Base-by-base conservation (phyloP, 768 basidiomycete species). In the Paxillus involutus region DNA sequence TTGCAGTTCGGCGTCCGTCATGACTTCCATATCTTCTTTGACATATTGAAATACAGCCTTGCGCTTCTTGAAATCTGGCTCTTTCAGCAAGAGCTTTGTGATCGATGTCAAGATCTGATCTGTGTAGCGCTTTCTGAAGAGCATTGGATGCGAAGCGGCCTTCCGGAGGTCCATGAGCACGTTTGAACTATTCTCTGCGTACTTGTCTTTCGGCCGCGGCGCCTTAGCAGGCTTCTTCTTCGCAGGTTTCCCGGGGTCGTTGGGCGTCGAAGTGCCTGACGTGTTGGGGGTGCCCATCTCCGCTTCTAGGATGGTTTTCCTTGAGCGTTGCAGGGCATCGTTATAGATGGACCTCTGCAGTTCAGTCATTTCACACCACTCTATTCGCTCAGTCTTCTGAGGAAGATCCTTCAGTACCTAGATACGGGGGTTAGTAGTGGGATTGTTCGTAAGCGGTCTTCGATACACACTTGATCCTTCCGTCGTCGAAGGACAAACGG, bases 91-190 rank as follows among this genome's bases (percentile, higher is more conserved):
- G 48, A 87, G 84, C 64, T 82, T 91, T 7, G 96, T 83, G 58
- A 98, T 85, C 2, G 82, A 76, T 21, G 80, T 79, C 60, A 99
- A 70, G 43, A 75, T 82, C 19, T 85, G 81, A 65, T 97, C 91
- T 16, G 86, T 86, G 70, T 91, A 99, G 6, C 78, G 79, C 37
- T 81, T 84, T 32, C 97, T 81, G 79, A 99, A 99, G 16, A 99
- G 79, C 88, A 98, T 91, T 3, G 97, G 96, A 73, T 99, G 97
- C 30, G 86, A 88, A 2, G 96, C 89, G 3, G 97, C 97, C 71
- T 99, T 99, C 32, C 97, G 85, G 14, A 99, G 79, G 64, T 97
- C 95, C 93, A 98, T 98, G 35, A 99, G 78, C 49, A 99, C 94
- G 68, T 99, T 95, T 3, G 90, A 82, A 57, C 89, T 89, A 62